Conservation (phyloP, 1,284 basidiomycete genomes). For the Cryptococcus jaspeensis region DNA sequence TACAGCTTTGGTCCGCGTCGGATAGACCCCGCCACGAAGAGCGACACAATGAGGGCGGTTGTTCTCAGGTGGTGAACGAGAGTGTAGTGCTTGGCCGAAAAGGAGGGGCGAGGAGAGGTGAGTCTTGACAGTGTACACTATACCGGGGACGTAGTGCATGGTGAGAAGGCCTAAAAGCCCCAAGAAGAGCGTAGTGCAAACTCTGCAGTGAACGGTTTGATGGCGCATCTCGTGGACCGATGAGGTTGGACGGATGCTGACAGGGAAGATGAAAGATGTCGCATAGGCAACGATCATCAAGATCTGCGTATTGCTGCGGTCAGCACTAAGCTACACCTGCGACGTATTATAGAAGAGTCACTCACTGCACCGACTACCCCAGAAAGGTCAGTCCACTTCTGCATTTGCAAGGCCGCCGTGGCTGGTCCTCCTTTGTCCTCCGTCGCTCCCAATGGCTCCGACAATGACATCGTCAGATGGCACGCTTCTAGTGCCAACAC, state of each 20-base stretch:
- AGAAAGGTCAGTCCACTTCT: conserved; percentile 1
- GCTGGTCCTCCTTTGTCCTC: background rate
- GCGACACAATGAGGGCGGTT: conserved; percentile 4
- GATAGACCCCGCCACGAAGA: conserved; percentile 32
- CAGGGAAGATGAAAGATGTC: conserved; percentile 4
- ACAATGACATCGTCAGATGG: conserved; percentile 4
- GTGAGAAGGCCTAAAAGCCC: conserved; percentile 14
- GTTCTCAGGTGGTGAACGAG: conserved; percentile 11
- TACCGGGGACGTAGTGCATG: conserved; percentile 26
- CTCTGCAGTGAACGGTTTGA: conserved; percentile 14
- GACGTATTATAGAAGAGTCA: too few species aligned
- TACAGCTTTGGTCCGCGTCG: conserved; percentile 42
- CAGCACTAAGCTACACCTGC: background rate
- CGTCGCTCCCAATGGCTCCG: background rate
- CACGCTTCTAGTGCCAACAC: conserved; percentile 14
- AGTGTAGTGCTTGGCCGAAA: background rate
- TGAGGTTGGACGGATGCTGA: conserved; percentile 6
- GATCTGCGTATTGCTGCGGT: background rate
- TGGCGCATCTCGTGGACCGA: conserved; percentile 8
- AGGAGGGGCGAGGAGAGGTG: conserved; percentile 14
- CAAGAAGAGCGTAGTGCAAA: conserved; percentile 22
- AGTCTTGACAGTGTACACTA: conserved; percentile 33
- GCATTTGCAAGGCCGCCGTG: background rate
- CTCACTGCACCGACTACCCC: conserved; percentile 8
- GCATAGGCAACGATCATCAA: conserved; percentile 1